A percentile compares a stretch with the other conserved stretches of the same genome.
phyloP scores from a whole-genome alignment of 345 rosid genomes.

The Noccaea caerulescens region DNA sequence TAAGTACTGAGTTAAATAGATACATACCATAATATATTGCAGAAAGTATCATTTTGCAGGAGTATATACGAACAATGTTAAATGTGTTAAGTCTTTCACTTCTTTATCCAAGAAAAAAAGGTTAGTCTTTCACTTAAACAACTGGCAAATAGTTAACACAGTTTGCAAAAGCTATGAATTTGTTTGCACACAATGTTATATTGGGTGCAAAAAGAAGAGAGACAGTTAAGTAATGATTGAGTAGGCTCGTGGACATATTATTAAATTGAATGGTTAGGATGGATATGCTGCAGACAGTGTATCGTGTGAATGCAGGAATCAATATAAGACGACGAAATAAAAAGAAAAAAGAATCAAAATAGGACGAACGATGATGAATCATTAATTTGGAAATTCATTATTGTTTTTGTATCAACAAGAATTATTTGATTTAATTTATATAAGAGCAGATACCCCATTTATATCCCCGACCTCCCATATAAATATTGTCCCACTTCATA shows the following conservation, averaged over 20 bases:
- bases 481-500: slow-evolving; percentile 18
- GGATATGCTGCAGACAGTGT: slow-evolving; percentile 13
- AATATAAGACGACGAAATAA: not conserved
- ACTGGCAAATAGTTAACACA: not conserved
- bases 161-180: not conserved
- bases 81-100: not conserved
- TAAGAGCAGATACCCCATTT: not conserved
- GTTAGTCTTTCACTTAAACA: not conserved
- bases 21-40: too few relatives aligned
- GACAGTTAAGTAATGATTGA: slow-evolving; percentile 36
- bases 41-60: not conserved
- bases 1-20: too few relatives aligned
- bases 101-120: too few relatives aligned
- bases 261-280: slow-evolving; percentile 22
- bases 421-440: not conserved
- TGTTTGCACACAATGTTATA: not conserved
- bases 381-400: not conserved
- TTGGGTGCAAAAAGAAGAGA: not conserved
- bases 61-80: not conserved
- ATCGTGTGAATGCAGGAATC: slow-evolving; percentile 4
- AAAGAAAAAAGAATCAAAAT: not conserved
- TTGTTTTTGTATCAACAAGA: not conserved
- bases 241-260: slow-evolving; percentile 28
- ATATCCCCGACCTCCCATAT: slow-evolving; percentile 12
- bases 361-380: slow-evolving; percentile 18